Conservation (phyloP, 2,329 filamentous ascomycete genomes). For the Xylaria sp. region DNA sequence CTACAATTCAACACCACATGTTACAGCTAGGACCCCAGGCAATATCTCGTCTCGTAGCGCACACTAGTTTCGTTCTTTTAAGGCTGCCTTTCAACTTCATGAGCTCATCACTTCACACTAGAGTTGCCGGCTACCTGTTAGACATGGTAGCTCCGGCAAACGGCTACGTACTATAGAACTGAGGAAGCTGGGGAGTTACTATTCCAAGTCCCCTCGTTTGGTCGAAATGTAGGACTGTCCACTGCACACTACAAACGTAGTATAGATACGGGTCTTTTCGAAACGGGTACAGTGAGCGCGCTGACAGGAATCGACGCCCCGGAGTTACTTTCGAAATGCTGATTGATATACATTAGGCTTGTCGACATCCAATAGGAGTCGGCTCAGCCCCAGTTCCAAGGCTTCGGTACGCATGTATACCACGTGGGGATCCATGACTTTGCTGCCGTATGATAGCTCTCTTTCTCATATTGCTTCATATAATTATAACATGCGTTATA, state of each 20-base stretch:
- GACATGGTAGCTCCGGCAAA: background rate
- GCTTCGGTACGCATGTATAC: conserved; percentile 18
- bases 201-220: conserved; percentile 7
- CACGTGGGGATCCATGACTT: conserved; percentile 27
- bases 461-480: background rate
- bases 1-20: background rate
- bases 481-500: too few species aligned
- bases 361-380: background rate
- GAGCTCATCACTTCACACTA: background rate
- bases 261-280: too few species aligned
- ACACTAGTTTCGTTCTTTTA: background rate
- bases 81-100: background rate
- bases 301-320: background rate
- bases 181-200: too few species aligned
- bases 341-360: background rate
- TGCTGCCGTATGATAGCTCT: background rate
- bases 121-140: background rate
- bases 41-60: background rate
- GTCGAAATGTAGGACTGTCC: conserved; percentile 1
- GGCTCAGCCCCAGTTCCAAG: conserved; percentile 12
- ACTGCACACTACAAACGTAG: background rate
- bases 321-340: conserved; percentile 6
- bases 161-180: background rate
- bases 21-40: background rate
- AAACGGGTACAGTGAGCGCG: too few species aligned